Base-by-base conservation (phyloP, 129 eudicot genomes). In the Flaveria trinervia region DNA sequence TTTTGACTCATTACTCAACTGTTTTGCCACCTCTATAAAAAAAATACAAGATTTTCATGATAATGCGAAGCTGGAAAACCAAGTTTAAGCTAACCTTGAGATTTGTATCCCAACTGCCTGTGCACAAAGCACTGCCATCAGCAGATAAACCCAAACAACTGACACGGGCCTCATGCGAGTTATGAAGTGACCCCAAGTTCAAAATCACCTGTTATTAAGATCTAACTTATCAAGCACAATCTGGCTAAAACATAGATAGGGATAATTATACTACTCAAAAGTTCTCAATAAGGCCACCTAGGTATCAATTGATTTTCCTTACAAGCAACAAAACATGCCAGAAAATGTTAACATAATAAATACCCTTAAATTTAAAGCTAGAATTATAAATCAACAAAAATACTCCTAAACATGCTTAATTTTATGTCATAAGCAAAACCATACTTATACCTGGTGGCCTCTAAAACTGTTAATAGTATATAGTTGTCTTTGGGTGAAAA, bases 91-190 rank as follows among this genome's bases (percentile, higher is more conserved):
- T 84, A 72, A 91, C 98, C 98, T 94, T 94, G 22, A 94, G 89
- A 83, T 88, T 91, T 57, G 95, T 84, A 81, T 94, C 98, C 85
- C 84, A 94, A 83, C 98, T 94, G 82, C 98, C 98, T 70, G 98
- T 91, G 86, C 97, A 94, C 65, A 91, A 87, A 73, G 98, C 98
- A 74, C 96, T 94, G 70, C 98, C 98, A 80, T 94, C 98, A 64
- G 98, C 90, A 23, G 98, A 94, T 80, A 94, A 73, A 57, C 98
- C 97, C 89, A 94, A 80, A 80, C 98, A 94, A 84, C 96, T 94
- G 48, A 91, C 89, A 81, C 92, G 89, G 22, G 85, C 85, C 65
- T 83, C 88, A 60, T 94, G 98, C 12, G 97, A 89, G 76, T 85
- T 94, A 56, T 94, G 98, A 65, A 94, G 90, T 71, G 89, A 84